Evolutionary conservation across 2,329 filamentous ascomycete species (phyloP), one percentile per base, ranked within the genome.

Genomic region (Colletotrichum shisoi): DNA sequence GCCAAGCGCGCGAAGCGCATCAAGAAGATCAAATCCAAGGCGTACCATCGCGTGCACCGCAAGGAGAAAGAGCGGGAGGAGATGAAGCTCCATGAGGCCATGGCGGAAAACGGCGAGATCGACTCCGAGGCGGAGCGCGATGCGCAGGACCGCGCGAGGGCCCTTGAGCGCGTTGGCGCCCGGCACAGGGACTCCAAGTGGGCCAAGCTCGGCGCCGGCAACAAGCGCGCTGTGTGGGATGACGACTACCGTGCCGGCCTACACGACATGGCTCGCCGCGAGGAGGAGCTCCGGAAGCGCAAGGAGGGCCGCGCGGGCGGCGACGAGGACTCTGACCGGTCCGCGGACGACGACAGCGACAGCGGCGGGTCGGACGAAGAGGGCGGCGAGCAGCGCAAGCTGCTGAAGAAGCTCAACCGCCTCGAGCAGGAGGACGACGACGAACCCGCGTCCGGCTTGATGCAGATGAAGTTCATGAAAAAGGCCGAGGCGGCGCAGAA

Each of bases 11-110:
- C 93, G 8, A 96, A 94, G 79, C 90, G 95, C 27, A 93, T 99
- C 79, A 97, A 97, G 81, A 98, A 98, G 83, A 99, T 99, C 81
- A 99, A 99, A 84, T 96, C 92, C 76, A 99, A 97, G 78, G 87
- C 93, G 0, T 99, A 96, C 76, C 91, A 94, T 62, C 90, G 94
- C 51, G 90, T 98, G 15, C 94, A 98, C 78, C 89, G 94, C 44
- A 97, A 91, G 75, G 91, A 89, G 77, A 73, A 82, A 72, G 78
- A 84, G 71, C 81, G 85, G 62, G 76, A 87, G 68, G 77, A 88
- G 76, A 80, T 82, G 74, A 85, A 84, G 17, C 77, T 80, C 17
- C 79, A 79, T 19, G 83, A 85, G 74, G 84, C 74, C 63, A 82
- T 83, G 78, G 83, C 82, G 19, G 86, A 85, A 57, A 84, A 84